Evolutionary conservation across 179 eudicot genomes (phyloP), one percentile per base, ranked within the genome.

Genomic region (Pouteria campechiana): DNA sequence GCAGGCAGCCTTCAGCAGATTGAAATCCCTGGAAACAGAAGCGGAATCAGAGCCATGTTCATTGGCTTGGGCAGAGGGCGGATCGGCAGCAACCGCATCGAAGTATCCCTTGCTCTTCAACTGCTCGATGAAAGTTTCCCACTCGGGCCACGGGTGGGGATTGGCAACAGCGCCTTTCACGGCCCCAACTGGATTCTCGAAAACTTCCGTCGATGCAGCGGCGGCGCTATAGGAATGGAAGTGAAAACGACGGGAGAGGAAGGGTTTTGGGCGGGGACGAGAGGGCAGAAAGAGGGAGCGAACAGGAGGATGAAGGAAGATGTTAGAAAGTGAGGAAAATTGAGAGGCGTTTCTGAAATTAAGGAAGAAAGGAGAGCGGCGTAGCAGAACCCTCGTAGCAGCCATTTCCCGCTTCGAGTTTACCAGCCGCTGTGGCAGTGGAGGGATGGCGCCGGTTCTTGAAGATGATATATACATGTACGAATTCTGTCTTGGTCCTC

Each of bases 61-160:
- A 17, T 33, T 12, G 9, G 13, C 52, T n/a, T 16, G 32, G 2
- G 4, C 21, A 39, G 30, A 3, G 41, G 9, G 13, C 30, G 6
- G 53, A 41, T 22, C 31, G 10, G 3, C 34, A 6, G 55, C 25
- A 17, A 30, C 16, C 15, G 49, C 32, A 37, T 47, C 34, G 15
- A 89, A 29, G 64, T 85, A 90, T 7, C 95, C 98, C 37, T 68
- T 68, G 41, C 69, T 50, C 58, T 76, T 74, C 61, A 85, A 57
- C 14, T 72, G 61, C 63, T 76, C 82, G 19, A 90, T 48, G 41
- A 90, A 90, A 50, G 67, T 36, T 17, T 79, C 72, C 98, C 98
- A 90, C 61, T 90, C 98, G 2, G 98, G 90, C 95, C 95, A 90
- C 0, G 93, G 86, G 37, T 83, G 93, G 24, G 29, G 17, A 16